Conservation (phyloP, 2,329 filamentous ascomycete species). For the Nakataea oryzae region DNA sequence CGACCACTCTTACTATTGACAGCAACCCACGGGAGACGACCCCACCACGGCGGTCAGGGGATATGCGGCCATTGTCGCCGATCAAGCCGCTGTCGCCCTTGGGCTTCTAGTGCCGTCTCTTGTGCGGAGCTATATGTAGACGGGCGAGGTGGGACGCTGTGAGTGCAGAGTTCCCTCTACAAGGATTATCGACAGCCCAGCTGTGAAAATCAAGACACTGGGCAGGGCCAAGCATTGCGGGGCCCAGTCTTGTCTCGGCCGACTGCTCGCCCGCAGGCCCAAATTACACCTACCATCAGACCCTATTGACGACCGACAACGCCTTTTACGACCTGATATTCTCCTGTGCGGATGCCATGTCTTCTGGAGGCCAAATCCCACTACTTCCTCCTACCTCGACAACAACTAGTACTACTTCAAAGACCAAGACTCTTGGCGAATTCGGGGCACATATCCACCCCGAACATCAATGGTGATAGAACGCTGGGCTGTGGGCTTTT, state of each 20-base stretch:
- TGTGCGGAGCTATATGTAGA: not conserved
- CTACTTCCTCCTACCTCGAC: not conserved
- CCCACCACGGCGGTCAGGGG: constrained; percentile 22
- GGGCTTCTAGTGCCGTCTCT: constrained; percentile 31
- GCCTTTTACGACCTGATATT: not conserved
- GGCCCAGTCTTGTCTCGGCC: not conserved
- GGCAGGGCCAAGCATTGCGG: not conserved
- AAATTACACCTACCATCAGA: not conserved
- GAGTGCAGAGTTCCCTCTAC: not conserved
- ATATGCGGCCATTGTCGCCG: constrained; percentile 49
- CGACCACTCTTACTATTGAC: constrained; percentile 34
- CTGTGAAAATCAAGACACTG: not conserved
- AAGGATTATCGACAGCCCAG: not conserved
- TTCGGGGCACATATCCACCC: too few species aligned
- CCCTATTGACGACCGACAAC: not conserved
- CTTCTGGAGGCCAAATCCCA: not conserved
- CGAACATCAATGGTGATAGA: not conserved
- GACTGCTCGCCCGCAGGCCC: not conserved
- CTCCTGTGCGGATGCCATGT: not conserved
- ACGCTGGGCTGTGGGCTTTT: not conserved
- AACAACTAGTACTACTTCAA: too few species aligned
- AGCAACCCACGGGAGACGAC: constrained; percentile 25
- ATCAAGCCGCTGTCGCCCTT: constrained; percentile 57
- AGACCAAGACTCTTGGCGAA: not conserved
- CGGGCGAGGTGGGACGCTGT: not conserved